These are phyloP conservation scores for Diplodia intermedia DNA, from an alignment of 2,329 filamentous ascomycete genomes.

Conservation along the genomic window DNA sequence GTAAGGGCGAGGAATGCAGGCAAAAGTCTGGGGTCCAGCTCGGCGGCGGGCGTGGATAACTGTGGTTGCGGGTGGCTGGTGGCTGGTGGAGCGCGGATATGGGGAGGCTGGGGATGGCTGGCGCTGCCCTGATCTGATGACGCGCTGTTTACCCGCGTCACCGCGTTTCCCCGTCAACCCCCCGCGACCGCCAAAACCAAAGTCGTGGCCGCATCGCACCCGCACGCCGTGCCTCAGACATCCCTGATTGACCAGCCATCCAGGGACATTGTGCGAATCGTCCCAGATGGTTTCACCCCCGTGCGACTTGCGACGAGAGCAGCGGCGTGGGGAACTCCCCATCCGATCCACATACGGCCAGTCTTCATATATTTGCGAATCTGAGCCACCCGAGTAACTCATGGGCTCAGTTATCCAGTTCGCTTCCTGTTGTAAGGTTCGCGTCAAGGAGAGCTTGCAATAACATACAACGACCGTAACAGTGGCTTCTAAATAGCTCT, in stretches of 20 bases:
- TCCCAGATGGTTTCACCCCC: not conserved
- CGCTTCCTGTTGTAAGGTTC: not conserved
- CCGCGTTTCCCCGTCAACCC: slow-evolving; percentile 19
- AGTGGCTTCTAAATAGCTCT: not conserved
- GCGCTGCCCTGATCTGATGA: slow-evolving; percentile 6
- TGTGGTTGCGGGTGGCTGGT: slow-evolving; percentile 10
- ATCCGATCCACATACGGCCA: not conserved
- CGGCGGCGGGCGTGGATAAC: slow-evolving; percentile 4
- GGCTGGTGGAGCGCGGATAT: slow-evolving; percentile 24
- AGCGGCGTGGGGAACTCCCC: not conserved
- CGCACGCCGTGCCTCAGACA: not conserved
- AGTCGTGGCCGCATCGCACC: slow-evolving; percentile 4
- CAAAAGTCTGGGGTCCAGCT: not conserved
- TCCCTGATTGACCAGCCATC: not conserved
- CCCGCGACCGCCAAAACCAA: not conserved
- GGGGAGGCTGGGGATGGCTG: slow-evolving; percentile 15
- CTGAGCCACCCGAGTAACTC: not conserved
- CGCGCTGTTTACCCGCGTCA: slow-evolving; percentile 25
- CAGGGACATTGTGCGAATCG: not conserved
- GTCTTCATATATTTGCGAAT: not conserved
- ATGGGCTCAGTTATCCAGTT: not conserved
- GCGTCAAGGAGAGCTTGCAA: not conserved
- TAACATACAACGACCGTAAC: not conserved
- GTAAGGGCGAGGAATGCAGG: slow-evolving; percentile 13
- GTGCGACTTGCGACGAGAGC: not conserved